Percentiles rank a stretch among this genome's conserved stretches.
These are phyloP conservation scores for Rhexocercosporidium sp. DNA, from an alignment of 2,329 filamentous ascomycete species.

Conservation along the genomic window DNA sequence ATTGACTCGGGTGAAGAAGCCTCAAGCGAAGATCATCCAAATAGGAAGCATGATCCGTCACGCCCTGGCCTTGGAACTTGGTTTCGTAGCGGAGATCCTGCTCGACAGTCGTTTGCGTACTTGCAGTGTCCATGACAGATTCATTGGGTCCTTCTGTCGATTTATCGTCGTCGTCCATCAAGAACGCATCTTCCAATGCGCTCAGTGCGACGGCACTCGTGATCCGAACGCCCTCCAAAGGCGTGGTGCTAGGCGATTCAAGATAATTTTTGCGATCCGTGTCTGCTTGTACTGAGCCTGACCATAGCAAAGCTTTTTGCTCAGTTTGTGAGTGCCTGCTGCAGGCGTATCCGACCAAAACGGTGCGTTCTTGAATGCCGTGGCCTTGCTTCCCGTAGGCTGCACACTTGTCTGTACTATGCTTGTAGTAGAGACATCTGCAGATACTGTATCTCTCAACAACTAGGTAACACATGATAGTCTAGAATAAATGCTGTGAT, in stretches of 20 bases:
- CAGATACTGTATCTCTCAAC: not conserved
- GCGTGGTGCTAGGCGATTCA: not conserved
- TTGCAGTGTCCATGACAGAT: constrained; percentile 11
- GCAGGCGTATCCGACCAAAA: not conserved
- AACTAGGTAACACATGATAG: not conserved
- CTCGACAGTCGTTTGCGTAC: constrained; percentile 9
- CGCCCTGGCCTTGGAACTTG: not conserved
- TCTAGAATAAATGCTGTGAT: no score
- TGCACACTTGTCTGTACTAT: not conserved
- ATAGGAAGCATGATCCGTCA: not conserved
- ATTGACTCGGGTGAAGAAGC: constrained; percentile 1
- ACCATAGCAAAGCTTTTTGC: not conserved
- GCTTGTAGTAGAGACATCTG: not conserved
- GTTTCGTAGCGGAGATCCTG: not conserved
- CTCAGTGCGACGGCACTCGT: constrained; percentile 8
- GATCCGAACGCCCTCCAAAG: not conserved
- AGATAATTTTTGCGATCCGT: not conserved
- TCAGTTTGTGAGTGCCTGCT: not conserved
- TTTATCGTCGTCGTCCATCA: not conserved
- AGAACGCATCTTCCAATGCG: not conserved
- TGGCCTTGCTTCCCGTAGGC: not conserved
- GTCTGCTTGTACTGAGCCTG: not conserved
- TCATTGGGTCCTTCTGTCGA: constrained; percentile 8
- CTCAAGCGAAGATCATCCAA: constrained; percentile 12
- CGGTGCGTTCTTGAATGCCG: not conserved